Conservation (phyloP, 2,329 filamentous ascomycete species). For the Xylaria sp. region DNA sequence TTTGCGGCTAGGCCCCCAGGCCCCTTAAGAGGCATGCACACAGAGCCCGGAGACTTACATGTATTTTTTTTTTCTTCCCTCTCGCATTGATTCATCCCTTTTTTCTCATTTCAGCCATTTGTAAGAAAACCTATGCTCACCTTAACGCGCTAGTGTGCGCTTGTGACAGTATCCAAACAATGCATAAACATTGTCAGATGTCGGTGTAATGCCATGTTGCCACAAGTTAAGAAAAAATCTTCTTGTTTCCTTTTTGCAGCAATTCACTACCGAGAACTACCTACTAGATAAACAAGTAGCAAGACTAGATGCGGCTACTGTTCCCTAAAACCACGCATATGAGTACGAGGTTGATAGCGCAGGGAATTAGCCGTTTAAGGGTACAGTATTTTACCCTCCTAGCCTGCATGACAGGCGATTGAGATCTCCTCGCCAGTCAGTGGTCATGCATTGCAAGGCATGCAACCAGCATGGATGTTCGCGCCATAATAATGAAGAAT, state of each 20-base stretch:
- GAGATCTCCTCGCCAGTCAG: constrained; percentile 10
- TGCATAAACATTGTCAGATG: constrained; percentile 18
- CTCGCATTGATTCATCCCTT: constrained; percentile 32
- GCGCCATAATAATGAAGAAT: constrained; percentile 18
- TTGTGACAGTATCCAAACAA: background rate
- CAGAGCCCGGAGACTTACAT: constrained; percentile 5
- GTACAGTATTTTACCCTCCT: constrained; percentile 17
- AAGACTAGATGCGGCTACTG: background rate
- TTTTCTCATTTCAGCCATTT: constrained; percentile 30
- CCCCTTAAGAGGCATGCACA: constrained; percentile 13
- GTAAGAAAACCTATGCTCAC: constrained; percentile 3
- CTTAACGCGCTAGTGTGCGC: background rate
- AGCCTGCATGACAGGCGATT: constrained; percentile 21
- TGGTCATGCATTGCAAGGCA: constrained; percentile 20
- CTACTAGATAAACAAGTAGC: background rate
- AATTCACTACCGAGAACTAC: background rate
- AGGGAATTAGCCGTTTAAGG: constrained; percentile 12
- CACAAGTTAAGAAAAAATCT: background rate
- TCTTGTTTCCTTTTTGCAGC: background rate
- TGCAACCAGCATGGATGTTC: constrained; percentile 18
- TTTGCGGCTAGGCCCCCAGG: constrained; percentile 1
- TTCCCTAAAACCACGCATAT: constrained; percentile 12
- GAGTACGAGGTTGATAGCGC: no score
- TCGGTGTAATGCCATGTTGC: constrained; percentile 8
- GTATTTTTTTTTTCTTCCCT: background rate